Evolutionary conservation across 1,284 basidiomycete species (phyloP), one percentile per base, ranked within the genome.

Genomic region (Meripilus lineatus): DNA sequence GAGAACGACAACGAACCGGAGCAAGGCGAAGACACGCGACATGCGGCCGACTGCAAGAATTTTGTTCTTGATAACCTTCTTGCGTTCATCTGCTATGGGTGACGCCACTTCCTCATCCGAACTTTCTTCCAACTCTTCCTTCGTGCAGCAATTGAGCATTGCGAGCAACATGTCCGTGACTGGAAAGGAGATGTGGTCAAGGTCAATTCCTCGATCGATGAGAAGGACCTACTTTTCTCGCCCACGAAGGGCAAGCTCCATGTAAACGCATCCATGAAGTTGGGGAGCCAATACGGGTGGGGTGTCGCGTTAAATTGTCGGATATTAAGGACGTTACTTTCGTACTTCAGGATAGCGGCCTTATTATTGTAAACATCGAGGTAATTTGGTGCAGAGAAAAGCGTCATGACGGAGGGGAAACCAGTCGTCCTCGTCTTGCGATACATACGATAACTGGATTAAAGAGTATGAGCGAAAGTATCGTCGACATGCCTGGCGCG

Each of bases 221-320:
- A 42, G 18, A 30, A 5, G n/a, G 18, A 72, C 83, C 54, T 50
- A 93, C 90, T 95, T 71, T 96, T 96, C 65, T 96, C 93, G 48
- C 93, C 95, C 2, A 99, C 96, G 61, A 99, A 99, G 0, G 95
- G 96, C 53, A 99, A 68, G 74, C 89, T 93, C 96, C 96, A 99
- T 1, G 95, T 98, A 65, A 99, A 99, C 30, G 91, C 95, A 62
- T 99, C 93, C 89, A 98, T 97, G 58, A 98, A 98, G 69, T 98
- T 99, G 2, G 95, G 95, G 32, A 99, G 70, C 83, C 84, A 88
- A 59, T 96, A 96, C 3, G 93, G 93, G 63, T 96, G 93, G 13
- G 93, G 93, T 4, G 89, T 93, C 62, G 88, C 92, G 67, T 95
- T 96, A 74, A 95, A 96, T 64, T 96, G 93, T 35, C 87, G 80